Base-by-base conservation (phyloP, 1,284 basidiomycete species). In the Naganishia sp. region DNA sequence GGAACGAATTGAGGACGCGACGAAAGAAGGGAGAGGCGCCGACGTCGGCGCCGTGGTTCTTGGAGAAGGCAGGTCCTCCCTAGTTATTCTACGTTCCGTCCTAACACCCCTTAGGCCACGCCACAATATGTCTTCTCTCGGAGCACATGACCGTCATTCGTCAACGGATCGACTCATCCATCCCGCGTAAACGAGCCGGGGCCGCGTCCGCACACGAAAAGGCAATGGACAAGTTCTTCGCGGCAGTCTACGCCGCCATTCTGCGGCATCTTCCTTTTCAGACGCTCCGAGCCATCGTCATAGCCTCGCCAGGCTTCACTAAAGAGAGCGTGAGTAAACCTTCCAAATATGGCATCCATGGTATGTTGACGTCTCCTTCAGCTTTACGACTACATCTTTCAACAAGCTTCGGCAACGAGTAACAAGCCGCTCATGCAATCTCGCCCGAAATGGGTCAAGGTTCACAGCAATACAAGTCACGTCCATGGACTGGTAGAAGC, bases 31-130 rank as follows among this genome's bases (percentile, higher is more conserved):
- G 23, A 84, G 89, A 72, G 92, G 94, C 0, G 96, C 96, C 2
- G 95, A 99, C 77, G 90, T 99, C 1, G 96, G 91, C 10, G 96
- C 96, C 0, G 86, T 99, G 18, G 92, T 99, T 1, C 92, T 92
- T 68, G 95, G 96, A 44, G 96, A 99, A 83, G 88, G 86, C 85
- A 33, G 2, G 31, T 23, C 52, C 16, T 1, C 42, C 10, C 3
- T 56, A n/a, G 13, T 16, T n/a, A 4, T 45, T 55, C 23, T 16
- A 42, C 18, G 7, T 15, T 33, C 66, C 67, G 48, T n/a, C 39
- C 23, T 56, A 59, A 28, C 6, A 23, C 44, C 52, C 33, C 31
- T 6, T 69, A 87, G 94, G 95, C 18, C 89, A 87, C 3, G 96
- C 96, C 0, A 89, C 90, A 1, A 90, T 99, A 74, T 99, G 95